Evolutionary conservation across 306 rosid genomes (phyloP).

Genomic region (Begonia fuchsioides): DNA sequence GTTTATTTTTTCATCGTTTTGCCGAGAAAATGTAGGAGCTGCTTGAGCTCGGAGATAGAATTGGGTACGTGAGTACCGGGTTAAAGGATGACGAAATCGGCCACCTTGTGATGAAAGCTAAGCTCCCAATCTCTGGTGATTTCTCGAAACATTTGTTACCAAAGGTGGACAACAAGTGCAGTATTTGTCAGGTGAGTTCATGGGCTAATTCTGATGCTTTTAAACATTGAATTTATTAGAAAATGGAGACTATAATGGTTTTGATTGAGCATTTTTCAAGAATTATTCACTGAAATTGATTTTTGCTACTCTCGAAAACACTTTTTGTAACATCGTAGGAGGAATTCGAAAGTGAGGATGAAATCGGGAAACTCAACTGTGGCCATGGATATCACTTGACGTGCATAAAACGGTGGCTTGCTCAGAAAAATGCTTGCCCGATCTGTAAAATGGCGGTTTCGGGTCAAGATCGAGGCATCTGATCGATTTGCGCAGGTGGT

Average conservation of each 20-base stretch:
- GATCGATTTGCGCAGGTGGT: not conserved
- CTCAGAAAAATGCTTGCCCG: slow-evolving; percentile 78
- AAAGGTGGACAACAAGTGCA: slow-evolving; percentile 58
- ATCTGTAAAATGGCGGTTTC: slow-evolving; percentile 69
- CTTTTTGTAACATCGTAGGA: slow-evolving; percentile 27
- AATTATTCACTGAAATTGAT: too few species aligned
- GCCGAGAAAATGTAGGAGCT: slow-evolving; percentile 36
- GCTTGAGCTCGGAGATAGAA: slow-evolving; percentile 82
- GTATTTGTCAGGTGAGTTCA: slow-evolving; percentile 62
- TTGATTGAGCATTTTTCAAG: too few species aligned
- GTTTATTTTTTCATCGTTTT: not conserved
- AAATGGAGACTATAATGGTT: too few species aligned
- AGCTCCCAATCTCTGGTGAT: slow-evolving; percentile 29
- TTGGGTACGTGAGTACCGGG: slow-evolving; percentile 83
- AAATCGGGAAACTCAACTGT: slow-evolving; percentile 68
- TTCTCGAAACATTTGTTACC: slow-evolving; percentile 15
- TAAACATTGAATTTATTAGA: too few species aligned
- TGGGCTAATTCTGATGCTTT: too few species aligned
- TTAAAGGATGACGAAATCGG: slow-evolving; percentile 71
- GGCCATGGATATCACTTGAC: slow-evolving; percentile 67
- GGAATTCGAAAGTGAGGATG: slow-evolving; percentile 80
- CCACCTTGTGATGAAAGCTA: slow-evolving; percentile 32
- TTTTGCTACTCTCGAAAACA: too few species aligned
- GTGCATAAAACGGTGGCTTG: slow-evolving; percentile 85
- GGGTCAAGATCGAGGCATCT: slow-evolving; percentile 19